phyloP scores from a whole-genome alignment of 148 eudicot species.

The Rhododendron molle region DNA sequence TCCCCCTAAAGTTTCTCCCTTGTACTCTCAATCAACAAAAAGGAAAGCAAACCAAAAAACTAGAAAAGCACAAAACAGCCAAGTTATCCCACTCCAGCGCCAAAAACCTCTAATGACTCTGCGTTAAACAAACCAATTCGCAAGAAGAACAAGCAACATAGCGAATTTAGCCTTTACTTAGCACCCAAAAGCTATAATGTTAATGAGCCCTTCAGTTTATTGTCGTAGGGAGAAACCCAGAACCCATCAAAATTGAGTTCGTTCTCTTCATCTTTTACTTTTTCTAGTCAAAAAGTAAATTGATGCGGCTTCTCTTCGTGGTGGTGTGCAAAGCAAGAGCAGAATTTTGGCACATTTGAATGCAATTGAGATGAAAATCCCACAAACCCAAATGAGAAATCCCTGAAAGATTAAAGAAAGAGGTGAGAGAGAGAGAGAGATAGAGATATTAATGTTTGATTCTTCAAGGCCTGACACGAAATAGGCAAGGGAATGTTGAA shows the following conservation, averaged over 20 bases:
- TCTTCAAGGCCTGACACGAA: conserved; percentile 20
- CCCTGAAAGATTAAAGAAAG: conserved; percentile 10
- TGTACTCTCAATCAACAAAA: background rate
- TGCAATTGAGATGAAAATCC: conserved; percentile 7
- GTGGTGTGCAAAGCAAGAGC: background rate
- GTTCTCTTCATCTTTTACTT: background rate
- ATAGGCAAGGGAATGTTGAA: conserved; percentile 13
- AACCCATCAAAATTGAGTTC: conserved; percentile 8
- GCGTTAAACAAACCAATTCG: conserved; percentile 7
- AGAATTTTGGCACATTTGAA: background rate
- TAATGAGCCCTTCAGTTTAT: background rate
- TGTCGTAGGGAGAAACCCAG: background rate
- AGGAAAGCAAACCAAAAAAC: background rate
- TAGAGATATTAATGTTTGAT: background rate
- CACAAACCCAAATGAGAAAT: background rate
- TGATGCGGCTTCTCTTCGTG: conserved; percentile 4
- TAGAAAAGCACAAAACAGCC: background rate
- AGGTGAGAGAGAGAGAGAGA: conserved; percentile 7
- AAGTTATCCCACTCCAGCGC: background rate
- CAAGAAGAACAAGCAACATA: background rate
- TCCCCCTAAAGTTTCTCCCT: background rate
- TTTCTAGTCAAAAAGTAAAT: background rate
- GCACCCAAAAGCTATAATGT: background rate
- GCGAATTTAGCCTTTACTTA: background rate
- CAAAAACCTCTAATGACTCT: background rate